Conservation (phyloP, 164 flowering plant genomes). For the Vitis rupestris region DNA sequence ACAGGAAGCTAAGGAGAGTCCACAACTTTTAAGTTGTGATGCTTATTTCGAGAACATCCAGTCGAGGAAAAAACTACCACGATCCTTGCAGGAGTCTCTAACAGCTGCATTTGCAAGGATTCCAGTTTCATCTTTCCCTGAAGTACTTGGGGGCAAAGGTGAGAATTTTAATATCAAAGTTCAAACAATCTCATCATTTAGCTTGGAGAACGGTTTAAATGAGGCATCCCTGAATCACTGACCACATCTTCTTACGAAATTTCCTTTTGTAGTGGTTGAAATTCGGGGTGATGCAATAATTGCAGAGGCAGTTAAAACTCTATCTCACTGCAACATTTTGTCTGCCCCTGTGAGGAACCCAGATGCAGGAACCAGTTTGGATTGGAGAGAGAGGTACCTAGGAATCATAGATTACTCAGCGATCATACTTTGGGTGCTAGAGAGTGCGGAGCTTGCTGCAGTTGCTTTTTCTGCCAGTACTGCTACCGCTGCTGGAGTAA, state of each 20-base stretch:
- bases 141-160: slow-evolving; percentile 83
- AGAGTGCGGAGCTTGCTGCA: slow-evolving; percentile 88
- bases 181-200: too few relatives aligned
- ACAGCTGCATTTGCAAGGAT: slow-evolving; percentile 70
- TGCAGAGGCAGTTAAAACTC: slow-evolving; percentile 65
- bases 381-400: slow-evolving; percentile 78
- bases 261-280: slow-evolving; percentile 62
- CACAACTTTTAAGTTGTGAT: slow-evolving; percentile 51
- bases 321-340: slow-evolving; percentile 72
- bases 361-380: slow-evolving; percentile 37
- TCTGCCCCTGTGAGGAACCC: slow-evolving; percentile 82
- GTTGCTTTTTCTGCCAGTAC: slow-evolving; percentile 66
- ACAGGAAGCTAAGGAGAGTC: slow-evolving; percentile 16
- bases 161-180: neutral
- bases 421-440: slow-evolving; percentile 81
- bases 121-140: slow-evolving; percentile 81
- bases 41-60: slow-evolving; percentile 75
- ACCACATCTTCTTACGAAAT: neutral
- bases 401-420: slow-evolving; percentile 87
- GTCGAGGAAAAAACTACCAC: slow-evolving; percentile 73
- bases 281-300: slow-evolving; percentile 70
- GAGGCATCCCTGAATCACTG: neutral
- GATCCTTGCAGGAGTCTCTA: slow-evolving; percentile 59
- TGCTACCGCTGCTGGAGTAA: slow-evolving; percentile 86
- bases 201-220: neutral